Conservation (phyloP, 805 yeast species). For the Saccharomycopsis oosterbeekiorum region DNA sequence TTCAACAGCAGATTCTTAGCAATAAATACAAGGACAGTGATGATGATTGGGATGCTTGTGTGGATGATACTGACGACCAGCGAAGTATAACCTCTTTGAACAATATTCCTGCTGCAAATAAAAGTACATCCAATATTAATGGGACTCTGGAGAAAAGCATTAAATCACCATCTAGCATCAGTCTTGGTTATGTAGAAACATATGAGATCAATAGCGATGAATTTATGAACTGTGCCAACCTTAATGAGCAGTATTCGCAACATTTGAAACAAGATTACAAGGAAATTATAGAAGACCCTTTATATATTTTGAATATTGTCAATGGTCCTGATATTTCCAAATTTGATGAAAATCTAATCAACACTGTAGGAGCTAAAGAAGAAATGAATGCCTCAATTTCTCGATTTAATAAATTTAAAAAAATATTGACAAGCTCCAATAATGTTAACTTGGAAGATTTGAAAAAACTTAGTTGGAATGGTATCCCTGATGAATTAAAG, state of each 20-base stretch:
- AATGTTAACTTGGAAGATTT: constrained; percentile 55
- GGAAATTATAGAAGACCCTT: constrained; percentile 23
- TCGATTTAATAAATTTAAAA: constrained; percentile 57
- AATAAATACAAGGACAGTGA: constrained; percentile 57
- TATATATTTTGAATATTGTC: constrained; percentile 30
- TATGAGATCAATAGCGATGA: neutral
- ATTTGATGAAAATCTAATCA: constrained; percentile 26
- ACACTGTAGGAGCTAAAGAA: constrained; percentile 37
- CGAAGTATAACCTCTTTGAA: constrained; percentile 10
- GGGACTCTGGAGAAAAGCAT: neutral
- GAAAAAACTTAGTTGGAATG: constrained; percentile 84
- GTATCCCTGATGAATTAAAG: constrained; percentile 73
- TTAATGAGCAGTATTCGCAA: neutral
- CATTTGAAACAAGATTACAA: constrained; percentile 2
- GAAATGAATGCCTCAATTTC: constrained; percentile 50
- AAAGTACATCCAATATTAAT: neutral
- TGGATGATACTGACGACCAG: constrained; percentile 27
- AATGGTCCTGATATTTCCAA: constrained; percentile 34
- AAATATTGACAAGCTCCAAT: constrained; percentile 39
- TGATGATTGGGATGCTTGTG: constrained; percentile 89
- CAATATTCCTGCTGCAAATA: neutral
- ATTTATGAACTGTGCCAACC: neutral
- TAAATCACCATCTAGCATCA: neutral
- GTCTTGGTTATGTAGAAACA: neutral
- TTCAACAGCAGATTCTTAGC: constrained; percentile 12